Evolutionary conservation across 31 red algal genomes (phyloP).

Genomic region (Endocladia muricata): DNA sequence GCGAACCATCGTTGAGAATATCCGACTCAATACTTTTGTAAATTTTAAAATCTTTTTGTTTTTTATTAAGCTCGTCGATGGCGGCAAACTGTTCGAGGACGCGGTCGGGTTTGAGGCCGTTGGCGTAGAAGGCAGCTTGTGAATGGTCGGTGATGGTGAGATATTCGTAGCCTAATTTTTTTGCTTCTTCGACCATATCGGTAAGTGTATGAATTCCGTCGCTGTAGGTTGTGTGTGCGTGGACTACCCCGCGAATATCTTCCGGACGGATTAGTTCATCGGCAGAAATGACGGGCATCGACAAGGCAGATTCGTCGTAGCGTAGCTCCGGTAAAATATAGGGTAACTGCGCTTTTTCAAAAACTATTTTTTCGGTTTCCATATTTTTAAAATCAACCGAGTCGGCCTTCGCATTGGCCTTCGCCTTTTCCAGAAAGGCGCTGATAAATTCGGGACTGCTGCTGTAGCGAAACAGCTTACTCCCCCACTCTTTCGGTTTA

Average conservation of each 20-base stretch:
- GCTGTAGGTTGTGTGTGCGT: background rate
- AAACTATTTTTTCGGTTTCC: background rate
- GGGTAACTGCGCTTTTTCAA: conserved; percentile 1
- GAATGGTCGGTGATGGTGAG: conserved; percentile 17
- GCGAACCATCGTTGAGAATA: background rate
- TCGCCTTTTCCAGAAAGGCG: background rate
- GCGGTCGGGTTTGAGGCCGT: conserved; percentile 8
- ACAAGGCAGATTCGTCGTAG: no score
- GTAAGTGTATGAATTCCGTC: background rate
- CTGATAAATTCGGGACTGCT: background rate
- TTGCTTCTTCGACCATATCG: background rate
- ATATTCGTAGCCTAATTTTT: background rate
- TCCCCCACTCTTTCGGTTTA: background rate
- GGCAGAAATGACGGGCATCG: no score
- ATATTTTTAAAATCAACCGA: background rate
- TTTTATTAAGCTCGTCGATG: background rate
- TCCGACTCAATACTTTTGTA: background rate
- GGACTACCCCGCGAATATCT: conserved; percentile 7
- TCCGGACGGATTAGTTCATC: no score
- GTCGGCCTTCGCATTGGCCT: no score
- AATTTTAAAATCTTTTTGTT: background rate
- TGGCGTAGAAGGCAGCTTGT: background rate
- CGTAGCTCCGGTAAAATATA: background rate
- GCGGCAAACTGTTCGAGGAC: background rate
- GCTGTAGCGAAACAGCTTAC: background rate